phyloP scores from a whole-genome alignment of 257 asterid genomes.

The Solanum etuberosum region DNA sequence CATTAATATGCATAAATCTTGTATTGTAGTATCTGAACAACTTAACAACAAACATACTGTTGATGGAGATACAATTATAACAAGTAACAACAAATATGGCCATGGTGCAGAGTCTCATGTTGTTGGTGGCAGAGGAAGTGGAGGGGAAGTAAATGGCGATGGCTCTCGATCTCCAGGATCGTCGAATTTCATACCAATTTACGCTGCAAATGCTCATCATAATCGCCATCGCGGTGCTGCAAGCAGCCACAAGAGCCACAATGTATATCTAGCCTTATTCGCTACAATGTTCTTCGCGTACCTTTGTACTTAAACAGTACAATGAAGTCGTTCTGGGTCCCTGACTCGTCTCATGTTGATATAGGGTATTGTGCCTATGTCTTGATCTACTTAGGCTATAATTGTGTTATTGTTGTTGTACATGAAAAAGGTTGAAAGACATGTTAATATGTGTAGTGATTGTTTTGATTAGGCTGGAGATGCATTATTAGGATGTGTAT shows the following conservation, averaged over 20 bases:
- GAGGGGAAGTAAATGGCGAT: background rate
- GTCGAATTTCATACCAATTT: slow-evolving; percentile 17
- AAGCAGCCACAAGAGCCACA: background rate
- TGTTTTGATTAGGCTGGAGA: background rate
- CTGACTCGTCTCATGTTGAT: background rate
- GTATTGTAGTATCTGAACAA: background rate
- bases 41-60: background rate
- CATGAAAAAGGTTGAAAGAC: background rate
- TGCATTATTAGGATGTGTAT: background rate
- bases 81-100: background rate
- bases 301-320: background rate
- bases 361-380: background rate
- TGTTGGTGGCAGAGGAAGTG: slow-evolving; percentile 5
- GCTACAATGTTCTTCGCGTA: slow-evolving; percentile 8
- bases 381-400: background rate
- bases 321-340: background rate
- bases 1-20: background rate
- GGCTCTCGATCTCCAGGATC: slow-evolving; percentile 24
- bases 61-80: background rate
- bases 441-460: background rate
- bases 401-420: background rate
- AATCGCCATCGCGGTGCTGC: slow-evolving; percentile 19
- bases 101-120: background rate
- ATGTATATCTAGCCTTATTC: background rate
- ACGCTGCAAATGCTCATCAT: slow-evolving; percentile 20